Evolutionary conservation across 129 eudicot species (phyloP).

Genomic region (Flaveria robusta): DNA sequence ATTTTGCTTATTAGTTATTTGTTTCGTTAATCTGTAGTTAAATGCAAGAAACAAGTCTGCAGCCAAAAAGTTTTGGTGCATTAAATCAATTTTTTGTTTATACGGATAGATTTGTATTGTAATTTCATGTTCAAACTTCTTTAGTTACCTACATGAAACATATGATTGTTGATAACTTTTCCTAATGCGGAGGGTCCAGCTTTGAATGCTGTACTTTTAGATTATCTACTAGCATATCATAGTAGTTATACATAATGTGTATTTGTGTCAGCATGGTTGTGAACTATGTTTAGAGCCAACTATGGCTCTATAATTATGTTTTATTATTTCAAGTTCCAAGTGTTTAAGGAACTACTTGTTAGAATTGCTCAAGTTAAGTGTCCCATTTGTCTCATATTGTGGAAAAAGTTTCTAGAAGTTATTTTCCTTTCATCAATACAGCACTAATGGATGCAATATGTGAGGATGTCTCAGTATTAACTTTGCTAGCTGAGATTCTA

Average conservation of each 20-base stretch:
- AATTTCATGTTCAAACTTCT: slow-evolving; percentile 27
- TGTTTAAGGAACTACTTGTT: too few species aligned
- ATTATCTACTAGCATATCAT: not conserved
- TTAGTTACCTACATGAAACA: slow-evolving; percentile 14
- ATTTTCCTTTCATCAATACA: slow-evolving; percentile 34
- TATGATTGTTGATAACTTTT: slow-evolving; percentile 16
- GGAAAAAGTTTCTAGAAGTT: slow-evolving; percentile 11
- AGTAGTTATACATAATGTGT: not conserved
- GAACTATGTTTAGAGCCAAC: slow-evolving; percentile 14
- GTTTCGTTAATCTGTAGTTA: slow-evolving; percentile 53
- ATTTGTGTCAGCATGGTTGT: not conserved
- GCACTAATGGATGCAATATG: slow-evolving; percentile 86
- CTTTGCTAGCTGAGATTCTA: slow-evolving; percentile 88
- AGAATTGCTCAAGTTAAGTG: too few species aligned
- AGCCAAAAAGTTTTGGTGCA: slow-evolving; percentile 74
- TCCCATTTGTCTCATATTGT: slow-evolving; percentile 11
- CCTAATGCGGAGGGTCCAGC: not conserved
- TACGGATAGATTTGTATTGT: slow-evolving; percentile 1
- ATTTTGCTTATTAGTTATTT: slow-evolving; percentile 11
- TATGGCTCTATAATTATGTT: not conserved
- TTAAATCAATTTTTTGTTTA: slow-evolving; percentile 6
- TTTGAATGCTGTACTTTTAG: not conserved
- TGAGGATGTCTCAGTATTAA: slow-evolving; percentile 87
- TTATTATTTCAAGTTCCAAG: slow-evolving; percentile 8
- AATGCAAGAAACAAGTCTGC: slow-evolving; percentile 98